These are phyloP conservation scores for Melampsora abietis-canadensis DNA, from an alignment of 1,284 basidiomycete species.

Conservation along the genomic window DNA sequence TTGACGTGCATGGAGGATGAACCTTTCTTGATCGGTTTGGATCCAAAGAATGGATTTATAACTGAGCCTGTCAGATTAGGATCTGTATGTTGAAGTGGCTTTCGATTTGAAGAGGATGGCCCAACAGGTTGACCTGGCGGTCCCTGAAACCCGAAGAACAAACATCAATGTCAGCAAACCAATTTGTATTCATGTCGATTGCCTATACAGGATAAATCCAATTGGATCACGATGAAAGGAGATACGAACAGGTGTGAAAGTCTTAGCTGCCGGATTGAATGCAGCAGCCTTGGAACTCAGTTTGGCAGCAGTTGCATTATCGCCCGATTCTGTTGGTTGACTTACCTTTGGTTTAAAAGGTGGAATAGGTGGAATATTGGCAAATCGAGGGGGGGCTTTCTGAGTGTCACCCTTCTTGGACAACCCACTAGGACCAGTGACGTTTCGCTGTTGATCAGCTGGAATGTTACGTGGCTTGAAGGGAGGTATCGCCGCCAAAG, in stretches of 20 bases:
- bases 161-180: background rate
- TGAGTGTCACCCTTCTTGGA: slow-evolving; percentile 33
- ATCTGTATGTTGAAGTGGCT: slow-evolving; percentile 13
- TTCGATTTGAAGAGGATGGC: slow-evolving; percentile 9
- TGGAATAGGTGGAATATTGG: slow-evolving; percentile 78
- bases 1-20: slow-evolving; percentile 36
- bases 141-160: background rate
- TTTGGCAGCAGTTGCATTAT: slow-evolving; percentile 45
- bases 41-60: slow-evolving; percentile 37
- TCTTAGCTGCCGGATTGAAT: slow-evolving; percentile 48
- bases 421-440: slow-evolving; percentile 16
- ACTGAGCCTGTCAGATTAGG: background rate
- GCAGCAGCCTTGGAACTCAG: slow-evolving; percentile 50
- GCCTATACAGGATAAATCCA: background rate
- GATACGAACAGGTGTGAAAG: slow-evolving; percentile 48
- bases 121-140: slow-evolving; percentile 7
- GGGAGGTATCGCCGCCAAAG: slow-evolving; percentile 37
- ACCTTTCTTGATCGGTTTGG: slow-evolving; percentile 31
- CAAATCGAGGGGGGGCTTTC: slow-evolving; percentile 46
- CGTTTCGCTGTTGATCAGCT: background rate
- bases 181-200: no score
- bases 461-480: slow-evolving; percentile 40
- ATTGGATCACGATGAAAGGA: background rate
- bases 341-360: slow-evolving; percentile 70
- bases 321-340: slow-evolving; percentile 22